Percentiles rank a stretch among this genome's conserved stretches.
These are phyloP conservation scores for Grosmannia huntii DNA, from an alignment of 2,329 filamentous ascomycete species.

Conservation along the genomic window DNA sequence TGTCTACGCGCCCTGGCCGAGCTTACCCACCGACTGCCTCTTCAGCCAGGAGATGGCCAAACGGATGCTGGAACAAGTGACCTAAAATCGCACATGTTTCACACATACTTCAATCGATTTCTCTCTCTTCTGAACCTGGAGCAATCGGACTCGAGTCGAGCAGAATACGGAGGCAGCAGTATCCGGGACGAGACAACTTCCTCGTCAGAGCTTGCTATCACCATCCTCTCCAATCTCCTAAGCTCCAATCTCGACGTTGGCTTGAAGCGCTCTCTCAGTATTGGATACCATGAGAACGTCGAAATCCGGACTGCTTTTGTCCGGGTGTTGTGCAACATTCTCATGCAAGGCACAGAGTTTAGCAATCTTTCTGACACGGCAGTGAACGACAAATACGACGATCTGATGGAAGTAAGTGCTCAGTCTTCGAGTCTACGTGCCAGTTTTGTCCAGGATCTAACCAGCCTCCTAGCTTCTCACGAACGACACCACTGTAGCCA, in stretches of 20 bases:
- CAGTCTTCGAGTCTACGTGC: background rate
- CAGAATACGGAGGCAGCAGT: slow-evolving; percentile 25
- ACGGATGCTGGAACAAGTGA: slow-evolving; percentile 55
- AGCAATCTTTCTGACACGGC: slow-evolving; percentile 54
- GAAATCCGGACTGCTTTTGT: slow-evolving; percentile 59
- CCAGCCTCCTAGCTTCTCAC: slow-evolving; percentile 36
- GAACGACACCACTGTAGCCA: slow-evolving; percentile 47
- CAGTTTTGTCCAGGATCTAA: background rate
- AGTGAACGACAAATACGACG: slow-evolving; percentile 56
- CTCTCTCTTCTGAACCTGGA: slow-evolving; percentile 52
- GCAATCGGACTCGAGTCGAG: slow-evolving; percentile 27
- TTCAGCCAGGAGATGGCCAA: slow-evolving; percentile 53
- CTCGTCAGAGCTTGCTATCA: slow-evolving; percentile 51
- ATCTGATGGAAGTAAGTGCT: slow-evolving; percentile 41
- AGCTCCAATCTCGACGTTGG: slow-evolving; percentile 62
- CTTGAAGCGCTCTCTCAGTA: slow-evolving; percentile 55
- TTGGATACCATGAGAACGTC: slow-evolving; percentile 58
- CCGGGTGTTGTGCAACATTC: slow-evolving; percentile 56
- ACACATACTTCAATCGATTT: slow-evolving; percentile 58
- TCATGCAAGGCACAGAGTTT: slow-evolving; percentile 60
- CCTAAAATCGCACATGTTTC: slow-evolving; percentile 58
- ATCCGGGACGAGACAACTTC: slow-evolving; percentile 40
- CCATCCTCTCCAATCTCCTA: slow-evolving; percentile 54
- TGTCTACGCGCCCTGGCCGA: slow-evolving; percentile 53
- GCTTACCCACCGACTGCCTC: slow-evolving; percentile 51